These are phyloP conservation scores for Xylariales sp. DNA, from an alignment of 2,329 filamentous ascomycete genomes.

Conservation along the genomic window DNA sequence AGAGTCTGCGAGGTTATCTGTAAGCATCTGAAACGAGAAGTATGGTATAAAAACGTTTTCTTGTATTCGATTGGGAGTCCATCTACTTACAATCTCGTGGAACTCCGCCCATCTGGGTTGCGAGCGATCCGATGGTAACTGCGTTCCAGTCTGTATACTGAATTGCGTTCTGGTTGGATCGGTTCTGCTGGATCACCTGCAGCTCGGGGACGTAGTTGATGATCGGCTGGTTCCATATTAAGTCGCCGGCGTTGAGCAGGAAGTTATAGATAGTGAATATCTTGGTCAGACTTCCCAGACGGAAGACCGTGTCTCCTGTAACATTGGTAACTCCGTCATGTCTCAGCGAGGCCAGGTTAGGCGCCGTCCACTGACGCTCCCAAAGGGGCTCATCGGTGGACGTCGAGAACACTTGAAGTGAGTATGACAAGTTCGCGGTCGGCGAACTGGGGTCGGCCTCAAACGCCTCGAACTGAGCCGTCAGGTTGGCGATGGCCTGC, in stretches of 20 bases:
- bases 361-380: constrained; percentile 29
- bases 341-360: constrained; percentile 16
- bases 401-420: constrained; percentile 32
- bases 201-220: constrained; percentile 23
- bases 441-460: constrained; percentile 10
- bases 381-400: constrained; percentile 24
- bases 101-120: constrained; percentile 17
- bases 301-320: constrained; percentile 35
- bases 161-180: constrained; percentile 15
- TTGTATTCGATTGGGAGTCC: not conserved
- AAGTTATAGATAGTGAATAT: constrained; percentile 32
- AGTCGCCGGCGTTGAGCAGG: constrained; percentile 23
- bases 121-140: constrained; percentile 20
- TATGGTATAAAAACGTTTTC: too few species aligned
- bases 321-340: constrained; percentile 28
- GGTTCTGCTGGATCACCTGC: constrained; percentile 14
- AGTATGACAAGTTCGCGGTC: constrained; percentile 28
- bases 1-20: too few species aligned
- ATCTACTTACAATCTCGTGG: constrained; percentile 20
- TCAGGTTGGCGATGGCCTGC: constrained; percentile 16
- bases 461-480: constrained; percentile 12
- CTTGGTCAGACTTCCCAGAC: constrained; percentile 37
- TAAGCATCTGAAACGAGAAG: too few species aligned
- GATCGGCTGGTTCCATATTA: constrained; percentile 22
- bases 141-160: constrained; percentile 23